Evolutionary conservation across 768 basidiomycete species (phyloP), one percentile per base, ranked within the genome.

Genomic region (Mrakia blollopis): DNA sequence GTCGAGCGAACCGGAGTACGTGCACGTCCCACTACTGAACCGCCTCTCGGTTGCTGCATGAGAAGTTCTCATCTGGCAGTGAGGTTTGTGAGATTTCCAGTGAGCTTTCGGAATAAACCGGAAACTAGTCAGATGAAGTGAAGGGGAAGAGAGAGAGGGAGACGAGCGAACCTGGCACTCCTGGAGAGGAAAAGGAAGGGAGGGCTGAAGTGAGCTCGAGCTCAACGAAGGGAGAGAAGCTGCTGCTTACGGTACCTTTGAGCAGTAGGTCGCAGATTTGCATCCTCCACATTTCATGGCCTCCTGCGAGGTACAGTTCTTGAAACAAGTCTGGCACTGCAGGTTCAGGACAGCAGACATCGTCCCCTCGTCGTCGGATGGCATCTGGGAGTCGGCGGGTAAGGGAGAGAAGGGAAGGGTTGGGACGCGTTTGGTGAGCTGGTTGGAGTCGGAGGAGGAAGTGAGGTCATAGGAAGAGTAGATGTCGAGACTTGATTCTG

Each of bases 161-260:
- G 52, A 6, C 52, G 52, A 9, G 52, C 52, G 52, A n/a, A 54
- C 25, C 18, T 54, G 52, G 21, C 21, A 21, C 23, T 21, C 25
- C 25, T 54, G 37, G 81, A 79, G 44, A 79, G 81, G 41, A 87
- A 87, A 3, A 91, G 92, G 74, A 89, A 88, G 84, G 88, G 89
- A 80, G 98, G 96, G 81, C 85, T 94, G 35, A 94, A 96, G 21
- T n/a, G n/a, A n/a, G n/a, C n/a, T n/a, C n/a, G n/a, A n/a, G n/a
- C n/a, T n/a, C n/a, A n/a, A n/a, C n/a, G n/a, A n/a, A n/a, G n/a
- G n/a, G n/a, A n/a, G n/a, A n/a, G 85, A 98, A 25, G 52, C 52
- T 18, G 52, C 52, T 54, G 23, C n/a, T n/a, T n/a, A n/a, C n/a
- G n/a, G n/a, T n/a, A 54, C 18, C 18, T 23, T 54, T 21, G 52